Evolutionary conservation across 306 rosid species (phyloP), one percentile per base, ranked within the genome.

Genomic region (Pterocarpus santalinus): DNA sequence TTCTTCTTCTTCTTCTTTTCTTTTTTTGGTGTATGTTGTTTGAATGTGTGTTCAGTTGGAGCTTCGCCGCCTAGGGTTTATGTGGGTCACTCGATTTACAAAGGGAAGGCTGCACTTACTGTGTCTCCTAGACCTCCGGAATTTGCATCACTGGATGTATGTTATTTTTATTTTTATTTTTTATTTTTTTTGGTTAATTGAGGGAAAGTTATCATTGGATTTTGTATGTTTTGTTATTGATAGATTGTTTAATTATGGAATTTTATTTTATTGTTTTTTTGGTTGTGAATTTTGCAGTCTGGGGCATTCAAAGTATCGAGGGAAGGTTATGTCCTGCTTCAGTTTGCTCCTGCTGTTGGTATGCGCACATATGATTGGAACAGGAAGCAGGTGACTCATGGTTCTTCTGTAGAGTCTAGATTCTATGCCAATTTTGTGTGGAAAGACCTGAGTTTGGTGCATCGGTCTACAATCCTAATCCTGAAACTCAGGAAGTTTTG

Each of bases 41-140:
- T 81, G 22, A 39, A 28, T 69, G 77, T 79, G 51, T 76, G 68
- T 85, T 73, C 82, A 87, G 97, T 60, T 36, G 83, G 82, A 70
- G 80, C 85, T 56, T 70, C 65, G 58, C 87, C 89, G 49, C 86
- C 92, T n/a, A 94, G 72, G 87, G 89, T 80, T 79, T 90, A 64
- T 78, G 98, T 90, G 28, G 28, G 28, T 22, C 28, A 22, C 28
- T 22, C 28, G 28, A 22, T 22, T 22, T 22, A 22, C 28, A 95
- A 91, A 79, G 91, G 90, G 68, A 92, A 91, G 88, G 97, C 92
- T 22, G 97, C 90, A 10, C 97, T 95, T 49, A 88, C 90, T 0
- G 86, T 92, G 57, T 76, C 90, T 84, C 97, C 98, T 49, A 84
- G 72, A 76, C 87, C 97, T 79, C 98, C 97, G 0, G 88, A 90